Percentiles rank a stretch among this genome's conserved stretches.
Evolutionary conservation across 192 early-diverging fungal species (phyloP).

Genomic region (Spinellus fusiger): DNA sequence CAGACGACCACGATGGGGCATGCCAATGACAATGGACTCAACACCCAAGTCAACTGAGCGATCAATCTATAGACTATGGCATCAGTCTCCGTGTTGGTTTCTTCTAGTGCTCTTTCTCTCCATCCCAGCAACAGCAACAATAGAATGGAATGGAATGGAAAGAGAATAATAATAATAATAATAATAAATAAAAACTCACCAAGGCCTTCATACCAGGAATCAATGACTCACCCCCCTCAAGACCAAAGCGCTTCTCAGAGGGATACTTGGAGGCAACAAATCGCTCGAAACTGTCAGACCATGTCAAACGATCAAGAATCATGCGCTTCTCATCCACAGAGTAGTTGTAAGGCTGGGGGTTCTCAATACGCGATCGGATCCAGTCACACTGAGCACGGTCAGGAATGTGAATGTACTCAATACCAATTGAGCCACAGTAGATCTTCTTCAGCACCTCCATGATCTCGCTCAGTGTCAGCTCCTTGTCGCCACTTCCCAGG

Average conservation of each 20-base stretch:
- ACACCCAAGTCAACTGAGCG: conserved; percentile 91
- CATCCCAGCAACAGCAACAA: background rate
- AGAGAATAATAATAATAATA: background rate
- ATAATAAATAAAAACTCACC: conserved; percentile 40
- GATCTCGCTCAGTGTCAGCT: conserved; percentile 89
- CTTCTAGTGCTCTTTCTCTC: background rate
- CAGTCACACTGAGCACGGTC: conserved; percentile 96
- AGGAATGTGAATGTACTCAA: conserved; percentile 98
- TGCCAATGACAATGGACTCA: conserved; percentile 95
- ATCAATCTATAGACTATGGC: conserved; percentile 66
- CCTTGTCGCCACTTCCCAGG: conserved; percentile 64
- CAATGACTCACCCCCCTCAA: conserved; percentile 95
- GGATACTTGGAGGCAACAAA: conserved; percentile 97
- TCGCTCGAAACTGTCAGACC: conserved; percentile 95
- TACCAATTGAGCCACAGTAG: conserved; percentile 92
- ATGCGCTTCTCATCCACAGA: conserved; percentile 82
- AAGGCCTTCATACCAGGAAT: conserved; percentile 98
- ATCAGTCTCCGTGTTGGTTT: background rate
- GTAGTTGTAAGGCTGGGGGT: conserved; percentile 85
- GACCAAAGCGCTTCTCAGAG: conserved; percentile 94
- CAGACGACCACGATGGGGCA: conserved; percentile 98
- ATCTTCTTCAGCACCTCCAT: conserved; percentile 72
- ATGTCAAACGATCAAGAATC: conserved; percentile 94
- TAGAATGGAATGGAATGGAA: background rate
- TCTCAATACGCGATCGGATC: conserved; percentile 90